Percentiles rank a stretch among this genome's conserved stretches.
phyloP scores from a whole-genome alignment of 139 green algal species.

The Micromonas commoda region DNA sequence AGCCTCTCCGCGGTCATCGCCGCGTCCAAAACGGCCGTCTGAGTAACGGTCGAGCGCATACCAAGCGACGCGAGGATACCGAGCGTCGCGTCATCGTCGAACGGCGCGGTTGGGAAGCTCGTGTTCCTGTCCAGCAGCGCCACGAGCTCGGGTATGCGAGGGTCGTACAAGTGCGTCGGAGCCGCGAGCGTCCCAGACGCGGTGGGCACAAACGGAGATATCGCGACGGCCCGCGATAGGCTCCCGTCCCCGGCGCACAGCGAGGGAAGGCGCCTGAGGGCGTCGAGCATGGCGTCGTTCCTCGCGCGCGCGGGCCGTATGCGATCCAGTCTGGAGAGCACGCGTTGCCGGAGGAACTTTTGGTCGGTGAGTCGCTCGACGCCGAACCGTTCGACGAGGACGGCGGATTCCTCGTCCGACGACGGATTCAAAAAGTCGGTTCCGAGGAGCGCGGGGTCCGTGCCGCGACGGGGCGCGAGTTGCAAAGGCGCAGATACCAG shows the following conservation, averaged over 20 bases:
- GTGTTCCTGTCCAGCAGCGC: slow-evolving; percentile 49
- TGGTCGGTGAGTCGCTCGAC: background rate
- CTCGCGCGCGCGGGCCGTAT: background rate
- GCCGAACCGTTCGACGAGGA: background rate
- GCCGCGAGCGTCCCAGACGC: slow-evolving; percentile 35
- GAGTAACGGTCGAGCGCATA: slow-evolving; percentile 34
- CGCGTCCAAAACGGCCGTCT: slow-evolving; percentile 49
- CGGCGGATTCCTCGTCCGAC: background rate
- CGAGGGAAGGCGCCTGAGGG: background rate
- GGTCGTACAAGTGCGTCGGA: slow-evolving; percentile 57
- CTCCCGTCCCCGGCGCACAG: background rate
- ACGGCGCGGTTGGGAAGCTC: slow-evolving; percentile 49
- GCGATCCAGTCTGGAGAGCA: background rate
- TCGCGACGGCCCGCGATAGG: slow-evolving; percentile 26
- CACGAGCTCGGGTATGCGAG: slow-evolving; percentile 52
- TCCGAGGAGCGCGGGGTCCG: slow-evolving; percentile 19
- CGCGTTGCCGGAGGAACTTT: background rate
- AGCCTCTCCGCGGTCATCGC: slow-evolving; percentile 49
- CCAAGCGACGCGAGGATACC: slow-evolving; percentile 56
- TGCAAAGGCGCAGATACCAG: background rate
- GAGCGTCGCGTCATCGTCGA: slow-evolving; percentile 36
- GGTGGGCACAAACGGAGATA: slow-evolving; percentile 47
- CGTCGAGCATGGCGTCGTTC: background rate
- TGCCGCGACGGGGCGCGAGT: slow-evolving; percentile 10
- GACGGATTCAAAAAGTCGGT: background rate